Evolutionary conservation across 2,329 filamentous ascomycete genomes (phyloP), one percentile per base, ranked within the genome.

Genomic region (Ophiocordyceps camponoti-rufipedis): DNA sequence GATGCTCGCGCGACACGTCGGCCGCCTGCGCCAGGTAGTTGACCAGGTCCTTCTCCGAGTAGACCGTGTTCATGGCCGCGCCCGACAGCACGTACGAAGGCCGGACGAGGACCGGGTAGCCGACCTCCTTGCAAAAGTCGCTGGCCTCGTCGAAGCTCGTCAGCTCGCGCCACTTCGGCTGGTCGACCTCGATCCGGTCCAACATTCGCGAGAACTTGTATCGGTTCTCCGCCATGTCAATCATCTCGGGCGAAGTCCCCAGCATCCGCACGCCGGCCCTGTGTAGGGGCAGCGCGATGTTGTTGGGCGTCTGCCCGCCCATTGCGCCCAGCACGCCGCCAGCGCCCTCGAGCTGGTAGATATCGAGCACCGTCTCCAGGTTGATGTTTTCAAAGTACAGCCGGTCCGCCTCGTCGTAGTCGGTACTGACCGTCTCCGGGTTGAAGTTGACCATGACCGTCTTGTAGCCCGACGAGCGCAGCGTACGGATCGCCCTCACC

Each of bases 151-250:
- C 82, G 52, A 94, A 87, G 67, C 86, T 94, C 3, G 88, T 96
- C 46, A 96, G 71, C 62, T 96, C 91, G 67, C 95, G 96, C 91
- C 91, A 98, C 8, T 85, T 85, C 6, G 91, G 91, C 67, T 98
- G 91, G 60, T 98, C 91, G 31, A 98, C 91, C 28, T 75, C 82
- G 53, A 96, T 94, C 54, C 84, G 77, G 64, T 98, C 91, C 52
- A 96, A 73, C 86, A 96, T 94, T 58, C 91, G 86, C 41, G 87
- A 94, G 71, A 96, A 96, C 71, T 96, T 96, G 74, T 93, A 96
- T 48, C 91, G 75, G 63, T 98, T 96, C 70, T 98, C 91, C 1
- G 91, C 91, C 33, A 77, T 86, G 62, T 98, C 91, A 58, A 98
- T 96, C 89, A 96, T 96, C 63, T 98, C 91, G 10, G 91, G 91